Conservation (phyloP, 805 yeast species). For the Nakazawaea pomicola region DNA sequence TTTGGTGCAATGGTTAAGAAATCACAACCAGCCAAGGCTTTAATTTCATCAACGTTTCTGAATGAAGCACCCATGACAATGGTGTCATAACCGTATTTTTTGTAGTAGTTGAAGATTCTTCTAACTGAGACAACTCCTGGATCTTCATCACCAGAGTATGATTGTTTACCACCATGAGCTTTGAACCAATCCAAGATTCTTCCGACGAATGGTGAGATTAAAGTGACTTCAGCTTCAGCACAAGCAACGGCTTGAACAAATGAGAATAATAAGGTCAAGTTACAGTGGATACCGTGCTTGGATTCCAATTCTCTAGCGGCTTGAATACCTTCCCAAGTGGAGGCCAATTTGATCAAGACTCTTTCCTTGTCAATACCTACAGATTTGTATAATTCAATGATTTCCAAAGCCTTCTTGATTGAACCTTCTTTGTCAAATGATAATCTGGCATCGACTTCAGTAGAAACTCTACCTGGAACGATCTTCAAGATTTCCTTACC, state of each 20-base stretch:
- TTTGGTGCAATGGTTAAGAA: constrained; percentile 92
- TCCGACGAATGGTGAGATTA: constrained; percentile 98
- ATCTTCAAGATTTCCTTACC: constrained; percentile 89
- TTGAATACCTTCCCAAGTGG: constrained; percentile 99
- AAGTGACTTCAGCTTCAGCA: constrained; percentile 95
- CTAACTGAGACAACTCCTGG: constrained; percentile 96
- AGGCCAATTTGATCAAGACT: constrained; percentile 91
- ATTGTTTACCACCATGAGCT: constrained; percentile 81
- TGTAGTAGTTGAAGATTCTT: constrained; percentile 92
- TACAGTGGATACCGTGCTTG: constrained; percentile 87
- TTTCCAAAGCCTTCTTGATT: constrained; percentile 85
- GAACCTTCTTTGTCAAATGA: constrained; percentile 95
- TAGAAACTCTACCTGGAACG: constrained; percentile 98
- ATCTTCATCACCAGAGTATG: constrained; percentile 71
- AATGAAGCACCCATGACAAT: constrained; percentile 99
- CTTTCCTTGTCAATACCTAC: constrained; percentile 86
- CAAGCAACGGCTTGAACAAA: constrained; percentile 97
- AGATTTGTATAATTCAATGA: constrained; percentile 81
- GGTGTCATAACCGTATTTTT: constrained; percentile 93
- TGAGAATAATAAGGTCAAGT: constrained; percentile 92
- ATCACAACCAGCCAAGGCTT: constrained; percentile 96
- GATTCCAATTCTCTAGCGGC: constrained; percentile 95
- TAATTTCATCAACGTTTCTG: constrained; percentile 95
- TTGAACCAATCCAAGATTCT: constrained; percentile 99
- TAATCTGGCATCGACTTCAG: constrained; percentile 98